Base-by-base conservation (phyloP, 208 protist genomes). In the Crithidia mellificae region DNA sequence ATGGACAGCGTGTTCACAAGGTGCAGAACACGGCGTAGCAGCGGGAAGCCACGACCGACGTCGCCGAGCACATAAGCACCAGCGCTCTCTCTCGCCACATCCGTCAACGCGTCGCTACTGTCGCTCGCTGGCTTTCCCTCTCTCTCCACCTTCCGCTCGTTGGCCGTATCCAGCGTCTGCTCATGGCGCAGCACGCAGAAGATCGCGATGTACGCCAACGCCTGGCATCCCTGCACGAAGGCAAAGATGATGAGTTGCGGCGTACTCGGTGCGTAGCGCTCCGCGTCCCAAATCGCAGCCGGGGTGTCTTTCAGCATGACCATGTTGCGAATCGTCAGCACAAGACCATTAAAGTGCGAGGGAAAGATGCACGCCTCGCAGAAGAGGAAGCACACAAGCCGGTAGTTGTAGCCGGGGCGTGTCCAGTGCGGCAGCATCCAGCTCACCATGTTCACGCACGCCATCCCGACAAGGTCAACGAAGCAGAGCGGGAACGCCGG, bases 271-370 rank as follows among this genome's bases (percentile, higher is more conserved):
- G 70, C 57, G 63, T 81, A 85, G 11, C 87, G 78, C 55, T 87
- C 81, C 1, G 38, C 63, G 38, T 92, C 83, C n/a, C 34, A 47
- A 19, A 89, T 62, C 7, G 78, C 73, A 15, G 59, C 72, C 27
- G 58, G 68, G 12, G 44, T 44, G 41, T 63, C 29, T n/a, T 41
- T 61, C 29, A 88, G 57, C 56, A 89, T 72, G 50, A 92, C 30
- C 29, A 72, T 47, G 46, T 94, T 94, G 54, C 88, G 69, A 24
- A 90, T 55, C n/a, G 78, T 79, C 27, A 92, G 56, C 5, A 78
- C 68, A 0, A 87, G 52, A 2, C 88, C 88, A 44, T 94, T 81
- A 72, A 90, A 86, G 61, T 94, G 85, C 4, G 85, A 53, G 0
- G 81, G 69, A 15, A 85, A 87, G 29, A 56, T 52, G 38, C 43